Percentiles rank a stretch among this genome's conserved stretches.
Evolutionary conservation across 768 basidiomycete species (phyloP).

Genomic region (Tephrocybe sp.): DNA sequence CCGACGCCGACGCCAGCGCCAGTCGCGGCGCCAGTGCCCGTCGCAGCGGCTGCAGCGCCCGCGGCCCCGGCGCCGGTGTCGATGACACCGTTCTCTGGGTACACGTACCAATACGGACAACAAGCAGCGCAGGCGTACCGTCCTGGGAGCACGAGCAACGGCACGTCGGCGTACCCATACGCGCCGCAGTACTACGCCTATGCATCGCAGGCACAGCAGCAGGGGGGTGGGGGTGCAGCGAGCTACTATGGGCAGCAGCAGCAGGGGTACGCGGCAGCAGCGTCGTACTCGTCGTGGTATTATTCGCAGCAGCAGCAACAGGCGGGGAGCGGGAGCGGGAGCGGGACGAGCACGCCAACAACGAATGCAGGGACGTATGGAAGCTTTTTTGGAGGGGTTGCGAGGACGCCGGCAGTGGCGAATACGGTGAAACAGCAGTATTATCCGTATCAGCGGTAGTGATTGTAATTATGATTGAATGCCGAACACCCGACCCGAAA

Average conservation of each 20-base stretch:
- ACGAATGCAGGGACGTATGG: conserved; percentile 27
- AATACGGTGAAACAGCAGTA: conserved; percentile 29
- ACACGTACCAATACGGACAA: conserved; percentile 33
- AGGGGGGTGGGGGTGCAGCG: conserved; percentile 19
- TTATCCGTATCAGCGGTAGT: conserved; percentile 24
- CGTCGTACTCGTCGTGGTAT: conserved; percentile 34
- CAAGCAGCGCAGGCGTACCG: conserved; percentile 18
- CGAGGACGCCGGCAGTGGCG: conserved; percentile 25
- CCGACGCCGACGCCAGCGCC: conserved; percentile 27
- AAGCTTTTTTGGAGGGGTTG: conserved; percentile 20
- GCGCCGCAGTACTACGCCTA: conserved; percentile 29
- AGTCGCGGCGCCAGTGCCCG: conserved; percentile 20
- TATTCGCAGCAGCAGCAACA: conserved; percentile 19
- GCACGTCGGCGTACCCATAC: conserved; percentile 23
- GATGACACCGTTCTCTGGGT: conserved; percentile 31
- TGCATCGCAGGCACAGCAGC: conserved; percentile 6
- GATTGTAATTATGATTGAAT: not conserved
- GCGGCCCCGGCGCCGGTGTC: conserved; percentile 23
- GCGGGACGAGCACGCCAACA: conserved; percentile 47
- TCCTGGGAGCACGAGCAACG: conserved; percentile 2
- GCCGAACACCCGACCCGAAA: not conserved
- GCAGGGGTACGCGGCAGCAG: conserved; percentile 31
- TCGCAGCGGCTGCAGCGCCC: conserved; percentile 19
- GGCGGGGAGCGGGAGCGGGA: conserved; percentile 23
- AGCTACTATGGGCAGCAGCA: conserved; percentile 37